Evolutionary conservation across 1,284 basidiomycete genomes (phyloP), one percentile per base, ranked within the genome.

Genomic region (Tilletia setariae): DNA sequence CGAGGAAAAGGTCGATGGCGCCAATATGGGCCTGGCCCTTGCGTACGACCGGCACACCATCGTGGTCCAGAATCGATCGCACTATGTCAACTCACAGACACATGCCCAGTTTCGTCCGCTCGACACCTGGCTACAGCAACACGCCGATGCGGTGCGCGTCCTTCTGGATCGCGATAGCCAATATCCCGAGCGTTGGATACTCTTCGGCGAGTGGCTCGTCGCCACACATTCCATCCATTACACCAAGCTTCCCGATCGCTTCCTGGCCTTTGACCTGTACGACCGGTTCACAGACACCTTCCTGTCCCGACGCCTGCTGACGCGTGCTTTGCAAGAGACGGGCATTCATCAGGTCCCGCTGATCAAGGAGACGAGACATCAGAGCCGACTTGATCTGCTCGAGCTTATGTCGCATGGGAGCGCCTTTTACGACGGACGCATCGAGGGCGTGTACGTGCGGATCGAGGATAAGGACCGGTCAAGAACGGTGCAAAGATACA

Each of bases 1-100:
- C 73, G 88, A 88, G 2, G 88, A 89, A 74, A 89, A 89, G 75
- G 84, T 89, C 47, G 88, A 89, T 79, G 88, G 88, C 8, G 87
- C 88, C 32, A 89, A 89, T 79, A 86, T 89, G 85, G 88, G 87
- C 3, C 86, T 89, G 77, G 87, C 87, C 25, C 84, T 89, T 35
- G 43, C 43, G 11, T 44, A 44, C 19, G 86, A 86, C 3, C 15
- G 15, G 13, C 59, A 3, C 32, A 35, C 32, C 11, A 21, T 56
- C 11, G n/a, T n/a, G n/a, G 77, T 83, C 2, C 88, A 89, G 79
- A 89, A 89, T 76, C 85, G 88, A n/a, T 87, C 87, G 25, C 88
- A 89, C 80, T 88, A 86, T 73, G 85, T 89, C 46, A 53, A 43
- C 32, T 23, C n/a, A 1, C 79, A 84, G 2, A 84, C 85, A 23